Percentiles rank a stretch among this genome's conserved stretches.
These are phyloP conservation scores for Trichoderma sp. DNA, from an alignment of 2,329 filamentous ascomycete genomes.

Conservation along the genomic window DNA sequence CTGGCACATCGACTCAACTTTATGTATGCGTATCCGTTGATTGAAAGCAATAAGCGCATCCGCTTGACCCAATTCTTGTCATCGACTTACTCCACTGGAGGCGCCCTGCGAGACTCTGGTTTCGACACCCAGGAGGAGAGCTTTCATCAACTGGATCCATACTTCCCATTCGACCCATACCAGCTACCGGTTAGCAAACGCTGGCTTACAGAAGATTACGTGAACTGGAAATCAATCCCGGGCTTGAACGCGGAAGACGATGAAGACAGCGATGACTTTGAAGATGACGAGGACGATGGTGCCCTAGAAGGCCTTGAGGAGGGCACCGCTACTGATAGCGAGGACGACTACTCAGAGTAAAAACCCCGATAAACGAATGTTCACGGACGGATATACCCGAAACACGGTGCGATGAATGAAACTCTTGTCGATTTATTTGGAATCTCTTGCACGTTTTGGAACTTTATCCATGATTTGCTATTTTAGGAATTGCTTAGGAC, in stretches of 20 bases:
- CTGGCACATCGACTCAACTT: constrained; percentile 84
- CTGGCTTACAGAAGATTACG: constrained; percentile 86
- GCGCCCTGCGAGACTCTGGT: constrained; percentile 56
- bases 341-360: constrained; percentile 43
- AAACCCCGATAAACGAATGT: constrained; percentile 8
- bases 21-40: constrained; percentile 83
- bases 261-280: constrained; percentile 58
- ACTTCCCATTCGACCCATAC: constrained; percentile 98
- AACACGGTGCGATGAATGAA: background rate
- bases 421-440: background rate
- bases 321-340: constrained; percentile 55
- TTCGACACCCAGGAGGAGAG: constrained; percentile 67
- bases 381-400: background rate
- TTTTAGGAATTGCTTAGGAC: background rate
- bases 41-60: constrained; percentile 91
- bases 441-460: background rate
- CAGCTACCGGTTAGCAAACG: constrained; percentile 82
- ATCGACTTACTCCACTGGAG: constrained; percentile 59
- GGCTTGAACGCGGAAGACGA: constrained; percentile 66
- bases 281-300: constrained; percentile 53
- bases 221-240: constrained; percentile 76
- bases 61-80: constrained; percentile 73
- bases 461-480: background rate
- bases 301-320: constrained; percentile 59
- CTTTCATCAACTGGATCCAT: constrained; percentile 85